Evolutionary conservation across 768 basidiomycete genomes (phyloP), one percentile per base, ranked within the genome.

Genomic region (Amanita thiersii): DNA sequence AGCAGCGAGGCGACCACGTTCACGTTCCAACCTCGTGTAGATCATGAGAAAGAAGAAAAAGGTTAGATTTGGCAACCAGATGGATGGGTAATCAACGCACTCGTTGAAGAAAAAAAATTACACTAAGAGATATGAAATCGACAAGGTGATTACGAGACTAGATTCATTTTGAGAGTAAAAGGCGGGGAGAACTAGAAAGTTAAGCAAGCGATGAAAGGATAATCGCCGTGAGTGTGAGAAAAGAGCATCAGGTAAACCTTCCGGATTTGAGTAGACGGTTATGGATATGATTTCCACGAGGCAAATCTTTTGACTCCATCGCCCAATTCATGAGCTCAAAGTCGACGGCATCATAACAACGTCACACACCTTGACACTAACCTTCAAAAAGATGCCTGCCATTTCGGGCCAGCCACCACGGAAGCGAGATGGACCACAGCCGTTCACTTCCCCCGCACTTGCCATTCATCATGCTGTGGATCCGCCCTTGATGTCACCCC

Each of bases 1-100:
- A 24, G 23, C 42, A 43, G n/a, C 37, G 42, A 43, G 29, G 34
- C 25, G 34, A 30, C n/a, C 42, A 43, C 42, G 42, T 43, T 43
- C 26, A 28, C n/a, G n/a, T 28, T 28, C 33, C 18, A n/a, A 32
- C 42, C 42, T 43, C 42, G 34, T 43, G 42, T 37, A 28, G 34
- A 43, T 43, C 42, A 43, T 33, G 42, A 43, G 30, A 31, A 28
- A 28, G 18, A 43, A 14, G 21, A 36, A 24, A 33, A n/a, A 20
- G 25, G 24, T 33, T 26, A 18, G 37, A 43, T 17, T 11, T 37
- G 9, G 18, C 25, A 35, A 29, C 30, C n/a, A n/a, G n/a, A n/a
- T n/a, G n/a, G n/a, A n/a, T n/a, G n/a, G n/a, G n/a, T n/a, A n/a
- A n/a, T n/a, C n/a, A n/a, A n/a, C n/a, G n/a, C n/a, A n/a, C n/a